Evolutionary conservation across 129 eudicot genomes (phyloP), one percentile per base, ranked within the genome.

Genomic region (Helianthus tuberosus): DNA sequence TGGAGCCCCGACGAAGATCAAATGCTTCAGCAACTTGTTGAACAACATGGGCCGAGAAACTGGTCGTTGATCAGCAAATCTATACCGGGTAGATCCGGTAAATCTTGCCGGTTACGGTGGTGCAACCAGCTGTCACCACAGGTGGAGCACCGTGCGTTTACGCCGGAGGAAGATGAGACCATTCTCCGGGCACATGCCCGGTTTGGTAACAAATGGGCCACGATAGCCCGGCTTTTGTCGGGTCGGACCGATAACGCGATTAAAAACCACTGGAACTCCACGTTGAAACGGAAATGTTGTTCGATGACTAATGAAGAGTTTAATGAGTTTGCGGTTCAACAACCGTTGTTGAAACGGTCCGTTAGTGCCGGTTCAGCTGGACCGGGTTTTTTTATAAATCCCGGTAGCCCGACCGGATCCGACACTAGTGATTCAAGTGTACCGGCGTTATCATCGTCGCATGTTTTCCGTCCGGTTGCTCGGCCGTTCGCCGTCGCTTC

Each of bases 1-100:
- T 92, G 98, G 98, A 89, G 89, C 75, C 98, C 96, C 53, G 98
- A 92, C 39, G 98, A 92, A 67, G 98, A 89, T 55, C 86, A 87
- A 17, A 59, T 84, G 69, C 78, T 89, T 4, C 84, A 80, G 48
- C 84, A 75, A 2, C 89, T 92, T 0, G 96, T 92, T 8, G 83
- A 87, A 17, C 79, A 79, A 51, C 96, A 92, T 68, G 98, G 98
- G 1, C 88, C 98, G 0, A 78, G 98, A 52, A 92, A 92, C 61
- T 92, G 98, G 98, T 89, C 96, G 11, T 48, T 92, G 2, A 89
- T 92, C 16, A 87, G 98, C 82, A 89, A 85, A 59, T 85, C 96
- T 5, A 87, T 92, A 4, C 84, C 89, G 23, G 98, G 98, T 1
- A 57, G 98, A 59, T 89, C 98, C 63, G 98, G 98, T 0, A 92